Conservation (phyloP, 441 rosid genomes). For the Geranium incanum region DNA sequence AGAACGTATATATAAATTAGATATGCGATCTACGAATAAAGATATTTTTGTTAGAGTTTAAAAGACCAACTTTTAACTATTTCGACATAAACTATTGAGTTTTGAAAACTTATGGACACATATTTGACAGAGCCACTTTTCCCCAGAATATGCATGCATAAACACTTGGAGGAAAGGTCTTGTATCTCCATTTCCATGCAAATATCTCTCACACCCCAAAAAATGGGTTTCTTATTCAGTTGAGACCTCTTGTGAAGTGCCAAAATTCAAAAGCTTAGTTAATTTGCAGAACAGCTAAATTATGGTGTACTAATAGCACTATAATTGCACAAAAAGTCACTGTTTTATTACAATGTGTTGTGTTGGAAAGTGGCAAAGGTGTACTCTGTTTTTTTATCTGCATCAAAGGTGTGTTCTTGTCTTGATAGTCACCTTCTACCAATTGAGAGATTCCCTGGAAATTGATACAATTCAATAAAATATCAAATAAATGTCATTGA, state of each 20-base stretch:
- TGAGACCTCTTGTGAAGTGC: background rate
- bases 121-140: background rate
- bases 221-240: too few relatives aligned
- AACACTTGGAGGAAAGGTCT: background rate
- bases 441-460: background rate
- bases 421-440: background rate
- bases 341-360: background rate
- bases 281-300: background rate
- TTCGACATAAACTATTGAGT: too few relatives aligned
- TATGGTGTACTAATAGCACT: background rate
- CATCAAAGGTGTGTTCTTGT: background rate
- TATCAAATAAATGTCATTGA: too few relatives aligned
- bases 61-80: too few relatives aligned
- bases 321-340: background rate
- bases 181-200: conserved; percentile 4
- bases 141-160: background rate
- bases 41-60: too few relatives aligned
- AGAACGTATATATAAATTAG: too few relatives aligned
- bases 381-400: background rate
- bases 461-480: too few relatives aligned
- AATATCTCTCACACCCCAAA: background rate
- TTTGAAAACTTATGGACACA: too few relatives aligned
- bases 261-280: background rate
- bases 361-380: background rate
- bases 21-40: too few relatives aligned